Evolutionary conservation across 768 basidiomycete genomes (phyloP).

Genomic region (Pulveroboletus sp.): DNA sequence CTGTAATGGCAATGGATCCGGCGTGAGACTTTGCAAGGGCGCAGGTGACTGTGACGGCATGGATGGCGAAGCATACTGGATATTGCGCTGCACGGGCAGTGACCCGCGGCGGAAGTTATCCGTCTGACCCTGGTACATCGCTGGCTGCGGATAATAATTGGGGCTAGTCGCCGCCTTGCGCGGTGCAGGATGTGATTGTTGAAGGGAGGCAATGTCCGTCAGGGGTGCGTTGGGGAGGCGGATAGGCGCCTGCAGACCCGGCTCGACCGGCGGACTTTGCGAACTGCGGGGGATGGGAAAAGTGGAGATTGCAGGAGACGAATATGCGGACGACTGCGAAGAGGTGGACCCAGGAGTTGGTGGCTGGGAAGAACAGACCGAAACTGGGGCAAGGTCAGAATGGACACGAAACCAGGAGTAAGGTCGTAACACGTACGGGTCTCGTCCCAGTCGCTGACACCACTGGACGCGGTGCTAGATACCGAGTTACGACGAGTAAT

Average conservation of each 20-base stretch:
- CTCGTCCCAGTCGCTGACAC: slow-evolving; percentile 77
- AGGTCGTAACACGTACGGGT: slow-evolving; percentile 46
- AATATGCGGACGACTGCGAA: slow-evolving; percentile 59
- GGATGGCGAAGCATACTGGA: slow-evolving; percentile 29
- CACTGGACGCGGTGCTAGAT: slow-evolving; percentile 50
- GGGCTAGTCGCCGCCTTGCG: slow-evolving; percentile 33
- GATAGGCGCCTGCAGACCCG: slow-evolving; percentile 45
- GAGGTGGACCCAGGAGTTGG: slow-evolving; percentile 45
- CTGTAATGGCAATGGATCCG: slow-evolving; percentile 20
- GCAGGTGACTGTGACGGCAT: slow-evolving; percentile 28
- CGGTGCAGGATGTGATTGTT: slow-evolving; percentile 31
- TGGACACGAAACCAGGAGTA: not conserved
- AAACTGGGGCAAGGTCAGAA: slow-evolving; percentile 16
- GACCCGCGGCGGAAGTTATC: slow-evolving; percentile 31
- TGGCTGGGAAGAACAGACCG: slow-evolving; percentile 33
- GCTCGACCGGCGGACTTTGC: slow-evolving; percentile 46
- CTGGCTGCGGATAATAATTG: slow-evolving; percentile 32
- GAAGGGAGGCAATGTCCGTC: slow-evolving; percentile 59
- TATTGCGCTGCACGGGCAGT: slow-evolving; percentile 27
- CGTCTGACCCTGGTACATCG: slow-evolving; percentile 28
- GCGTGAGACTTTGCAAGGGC: slow-evolving; percentile 25
- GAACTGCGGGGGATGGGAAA: slow-evolving; percentile 61
- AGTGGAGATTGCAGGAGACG: slow-evolving; percentile 56
- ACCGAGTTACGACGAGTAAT: slow-evolving; percentile 59
- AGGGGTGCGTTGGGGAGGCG: slow-evolving; percentile 72